phyloP scores from a whole-genome alignment of 345 rosid species.

The Salix exigua region DNA sequence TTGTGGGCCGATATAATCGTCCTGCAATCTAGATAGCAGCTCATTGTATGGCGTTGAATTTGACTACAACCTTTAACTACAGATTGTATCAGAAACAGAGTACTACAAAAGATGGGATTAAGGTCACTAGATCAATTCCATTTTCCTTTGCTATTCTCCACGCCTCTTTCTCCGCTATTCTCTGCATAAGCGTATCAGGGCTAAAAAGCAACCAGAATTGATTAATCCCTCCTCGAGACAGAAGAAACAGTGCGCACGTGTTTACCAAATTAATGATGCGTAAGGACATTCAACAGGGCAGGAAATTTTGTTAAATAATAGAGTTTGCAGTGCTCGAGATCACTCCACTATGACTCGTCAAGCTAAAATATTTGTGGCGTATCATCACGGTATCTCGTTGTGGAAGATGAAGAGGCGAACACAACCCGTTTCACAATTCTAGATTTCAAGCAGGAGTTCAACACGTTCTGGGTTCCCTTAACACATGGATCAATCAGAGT shows the following conservation, averaged over 20 bases:
- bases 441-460: slow-evolving; percentile 55
- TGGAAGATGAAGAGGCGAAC: slow-evolving; percentile 81
- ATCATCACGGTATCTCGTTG: slow-evolving; percentile 65
- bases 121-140: slow-evolving; percentile 69
- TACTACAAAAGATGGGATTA: slow-evolving; percentile 74
- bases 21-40: not conserved
- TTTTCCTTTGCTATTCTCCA: slow-evolving; percentile 68
- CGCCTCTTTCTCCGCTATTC: slow-evolving; percentile 77
- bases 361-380: slow-evolving; percentile 53
- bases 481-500: slow-evolving; percentile 70
- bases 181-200: slow-evolving; percentile 86
- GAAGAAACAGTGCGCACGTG: not conserved
- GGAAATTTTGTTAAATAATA: slow-evolving; percentile 36
- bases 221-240: not conserved
- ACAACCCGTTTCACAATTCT: slow-evolving; percentile 60
- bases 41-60: not conserved
- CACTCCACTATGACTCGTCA: slow-evolving; percentile 87
- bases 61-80: not conserved
- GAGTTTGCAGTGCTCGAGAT: slow-evolving; percentile 68
- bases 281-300: not conserved
- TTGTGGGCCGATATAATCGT: not conserved
- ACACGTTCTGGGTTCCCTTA: slow-evolving; percentile 70
- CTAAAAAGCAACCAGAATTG: slow-evolving; percentile 27
- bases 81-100: slow-evolving; percentile 43
- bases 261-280: not conserved